Evolutionary conservation across 1,139 yeast species (phyloP).

Genomic region (Lodderomyces metapsilosis): DNA sequence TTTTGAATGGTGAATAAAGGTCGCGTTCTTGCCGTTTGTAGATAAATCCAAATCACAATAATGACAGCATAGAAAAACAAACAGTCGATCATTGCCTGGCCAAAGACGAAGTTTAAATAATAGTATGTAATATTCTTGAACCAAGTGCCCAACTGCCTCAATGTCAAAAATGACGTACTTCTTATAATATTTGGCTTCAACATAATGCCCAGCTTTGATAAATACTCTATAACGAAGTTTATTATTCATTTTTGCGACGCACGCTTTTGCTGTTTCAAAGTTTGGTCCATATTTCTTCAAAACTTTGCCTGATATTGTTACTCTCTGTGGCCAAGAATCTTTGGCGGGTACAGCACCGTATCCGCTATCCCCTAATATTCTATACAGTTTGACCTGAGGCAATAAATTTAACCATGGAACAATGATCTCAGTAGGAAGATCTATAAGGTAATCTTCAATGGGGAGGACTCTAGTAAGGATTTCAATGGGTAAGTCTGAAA

Average conservation of each 20-base stretch:
- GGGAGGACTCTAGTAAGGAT: not conserved
- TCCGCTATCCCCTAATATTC: not conserved
- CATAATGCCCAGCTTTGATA: not conserved
- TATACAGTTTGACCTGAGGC: not conserved
- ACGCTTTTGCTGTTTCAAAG: not conserved
- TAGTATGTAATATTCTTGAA: not conserved
- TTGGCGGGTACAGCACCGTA: not conserved
- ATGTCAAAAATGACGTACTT: not conserved
- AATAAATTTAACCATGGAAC: not conserved
- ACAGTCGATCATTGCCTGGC: not conserved
- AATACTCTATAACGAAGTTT: not conserved
- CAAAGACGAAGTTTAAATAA: not conserved
- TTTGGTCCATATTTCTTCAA: not conserved
- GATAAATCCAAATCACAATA: not conserved
- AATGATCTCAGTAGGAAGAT: not conserved
- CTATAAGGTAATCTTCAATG: not conserved
- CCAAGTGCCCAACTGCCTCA: constrained; percentile 1
- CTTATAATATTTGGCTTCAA: not conserved
- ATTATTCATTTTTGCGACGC: not conserved
- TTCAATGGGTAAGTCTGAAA: not conserved
- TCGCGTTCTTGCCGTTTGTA: not conserved
- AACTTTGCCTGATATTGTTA: not conserved
- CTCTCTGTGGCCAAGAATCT: not conserved
- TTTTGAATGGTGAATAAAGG: not conserved
- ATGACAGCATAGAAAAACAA: not conserved